Evolutionary conservation across 805 yeast species (phyloP), one percentile per base, ranked within the genome.

Genomic region (Schizosaccharomyces octosporus): DNA sequence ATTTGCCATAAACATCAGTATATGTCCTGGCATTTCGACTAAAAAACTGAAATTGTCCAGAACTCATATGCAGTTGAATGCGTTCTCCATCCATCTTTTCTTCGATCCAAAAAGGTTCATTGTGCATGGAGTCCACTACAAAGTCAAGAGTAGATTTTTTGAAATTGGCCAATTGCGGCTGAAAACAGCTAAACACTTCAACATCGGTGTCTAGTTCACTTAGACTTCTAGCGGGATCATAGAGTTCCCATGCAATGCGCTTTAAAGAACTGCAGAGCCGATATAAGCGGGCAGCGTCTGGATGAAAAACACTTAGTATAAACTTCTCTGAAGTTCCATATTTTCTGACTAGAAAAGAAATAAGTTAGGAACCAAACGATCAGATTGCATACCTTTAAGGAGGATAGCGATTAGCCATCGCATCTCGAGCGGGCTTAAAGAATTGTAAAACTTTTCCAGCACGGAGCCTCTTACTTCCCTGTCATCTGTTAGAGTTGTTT

Each of bases 81-180:
- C 98, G 73, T 70, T 90, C 97, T 2, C 97, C 98, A 70, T 90
- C 97, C 72, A 88, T 78, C 69, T 90, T 90, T 69, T 90, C 97
- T 67, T 90, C 97, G 9, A 90, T 80, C 61, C 76, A 77, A 66
- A 87, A 87, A 31, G 75, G 73, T n/a, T 64, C 64, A 9, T 67
- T 68, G 62, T 64, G 60, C 61, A 64, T 70, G 31, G 58, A 69
- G 27, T 71, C 70, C 67, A 85, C 73, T 29, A 70, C 72, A 6
- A 70, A 66, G n/a, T 81, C 78, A 24, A 84, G 70, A 2, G 75
- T 72, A 1, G 74, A 76, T 39, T 73, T 73, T 0, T 81, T 73
- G 63, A 81, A 82, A 43, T 78, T 75, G 0, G 95, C 82, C 24
- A 84, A 71, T 71, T 86, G 95, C 0, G 97, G 95, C 27, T 79